Conservation (phyloP, 2,329 filamentous ascomycete species). For the Talaromyces amestolkiae region DNA sequence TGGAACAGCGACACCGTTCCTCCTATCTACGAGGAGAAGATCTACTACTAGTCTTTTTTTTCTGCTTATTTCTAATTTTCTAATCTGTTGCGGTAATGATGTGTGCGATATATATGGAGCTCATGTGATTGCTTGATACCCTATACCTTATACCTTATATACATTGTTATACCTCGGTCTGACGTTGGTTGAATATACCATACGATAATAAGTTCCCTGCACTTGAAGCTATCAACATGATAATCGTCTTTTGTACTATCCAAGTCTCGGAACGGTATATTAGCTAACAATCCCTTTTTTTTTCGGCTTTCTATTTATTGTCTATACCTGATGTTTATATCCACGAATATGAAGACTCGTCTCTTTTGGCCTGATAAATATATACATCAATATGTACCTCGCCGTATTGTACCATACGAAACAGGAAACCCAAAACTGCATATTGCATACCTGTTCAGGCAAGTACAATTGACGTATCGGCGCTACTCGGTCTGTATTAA, state of each 20-base stretch:
- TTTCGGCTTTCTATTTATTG: no score
- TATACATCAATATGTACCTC: no score
- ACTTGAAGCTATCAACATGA: background rate
- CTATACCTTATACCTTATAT: slow-evolving; percentile 4
- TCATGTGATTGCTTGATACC: slow-evolving; percentile 14
- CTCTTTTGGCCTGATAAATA: no score
- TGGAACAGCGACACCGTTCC: slow-evolving; percentile 59
- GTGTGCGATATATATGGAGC: background rate
- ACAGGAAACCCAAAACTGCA: no score
- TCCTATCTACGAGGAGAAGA: slow-evolving; percentile 59
- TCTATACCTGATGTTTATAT: no score
- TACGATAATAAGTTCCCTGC: background rate
- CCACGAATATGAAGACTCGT: no score
- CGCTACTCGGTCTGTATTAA: background rate
- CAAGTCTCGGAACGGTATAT: no score
- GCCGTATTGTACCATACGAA: no score
- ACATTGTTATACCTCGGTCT: background rate
- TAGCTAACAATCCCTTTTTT: no score
- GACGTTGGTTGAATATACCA: background rate
- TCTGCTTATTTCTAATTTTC: background rate
- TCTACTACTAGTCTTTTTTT: slow-evolving; percentile 45
- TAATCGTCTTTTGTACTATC: no score
- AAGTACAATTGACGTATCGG: background rate
- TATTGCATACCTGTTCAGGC: no score
- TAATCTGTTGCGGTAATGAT: background rate